Evolutionary conservation across 176 grass and related monocot genomes (phyloP).

Genomic region (Melocanna baccifera): DNA sequence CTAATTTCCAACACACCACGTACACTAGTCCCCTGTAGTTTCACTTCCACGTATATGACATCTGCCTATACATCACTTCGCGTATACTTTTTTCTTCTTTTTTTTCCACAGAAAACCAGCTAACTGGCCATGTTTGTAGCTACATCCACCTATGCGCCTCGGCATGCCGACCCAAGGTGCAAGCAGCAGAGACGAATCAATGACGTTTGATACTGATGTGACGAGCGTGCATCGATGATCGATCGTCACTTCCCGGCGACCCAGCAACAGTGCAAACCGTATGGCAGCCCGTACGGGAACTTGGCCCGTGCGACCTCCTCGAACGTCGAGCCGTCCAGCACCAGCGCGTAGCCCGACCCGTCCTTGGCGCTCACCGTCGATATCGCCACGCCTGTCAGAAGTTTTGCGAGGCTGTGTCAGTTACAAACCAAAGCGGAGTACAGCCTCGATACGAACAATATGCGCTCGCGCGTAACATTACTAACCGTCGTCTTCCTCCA

Average conservation of each 20-base stretch:
- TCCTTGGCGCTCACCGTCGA: slow-evolving; percentile 87
- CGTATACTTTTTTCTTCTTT: not conserved
- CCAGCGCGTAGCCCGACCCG: slow-evolving; percentile 73
- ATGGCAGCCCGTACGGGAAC: slow-evolving; percentile 94
- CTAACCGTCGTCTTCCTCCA: slow-evolving; percentile 89
- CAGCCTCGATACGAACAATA: not conserved
- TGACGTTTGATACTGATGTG: too few relatives aligned
- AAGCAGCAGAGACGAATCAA: not conserved
- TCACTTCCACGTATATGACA: not conserved
- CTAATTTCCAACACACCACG: not conserved
- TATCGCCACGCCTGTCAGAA: slow-evolving; percentile 64
- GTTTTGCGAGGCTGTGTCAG: not conserved
- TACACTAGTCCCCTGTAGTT: not conserved
- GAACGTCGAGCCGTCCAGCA: slow-evolving; percentile 77
- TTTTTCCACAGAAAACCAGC: not conserved
- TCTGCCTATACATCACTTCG: slow-evolving; percentile 24
- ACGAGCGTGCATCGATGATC: not conserved
- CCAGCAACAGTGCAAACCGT: slow-evolving; percentile 97
- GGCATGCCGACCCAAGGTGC: not conserved
- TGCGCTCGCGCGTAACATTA: not conserved
- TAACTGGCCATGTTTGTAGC: not conserved
- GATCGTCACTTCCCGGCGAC: slow-evolving; percentile 48
- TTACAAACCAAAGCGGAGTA: not conserved
- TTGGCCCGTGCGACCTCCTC: slow-evolving; percentile 79
- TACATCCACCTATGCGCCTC: not conserved